Conservation (phyloP, 495 filamentous ascomycete species). For the Lasiosphaeria ovina region DNA sequence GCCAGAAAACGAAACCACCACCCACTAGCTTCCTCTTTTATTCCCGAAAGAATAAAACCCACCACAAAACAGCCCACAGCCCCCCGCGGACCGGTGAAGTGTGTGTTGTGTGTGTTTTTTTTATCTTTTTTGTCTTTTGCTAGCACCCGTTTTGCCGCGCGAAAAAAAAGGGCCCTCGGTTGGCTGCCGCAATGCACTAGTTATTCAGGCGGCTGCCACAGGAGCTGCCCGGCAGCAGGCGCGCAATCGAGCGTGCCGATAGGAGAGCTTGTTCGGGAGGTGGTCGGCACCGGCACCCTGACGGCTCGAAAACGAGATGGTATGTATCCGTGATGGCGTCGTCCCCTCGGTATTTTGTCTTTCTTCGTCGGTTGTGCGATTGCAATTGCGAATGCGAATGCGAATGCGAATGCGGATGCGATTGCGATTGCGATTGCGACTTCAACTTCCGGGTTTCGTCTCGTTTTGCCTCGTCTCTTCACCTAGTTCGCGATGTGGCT, state of each 20-base stretch:
- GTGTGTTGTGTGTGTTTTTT: neutral
- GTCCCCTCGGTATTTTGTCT: neutral
- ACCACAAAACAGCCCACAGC: no score
- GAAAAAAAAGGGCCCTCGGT: neutral
- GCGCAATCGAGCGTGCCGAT: constrained; percentile 14
- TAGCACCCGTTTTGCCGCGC: neutral
- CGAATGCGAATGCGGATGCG: no score
- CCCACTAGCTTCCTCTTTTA: no score
- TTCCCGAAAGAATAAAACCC: no score
- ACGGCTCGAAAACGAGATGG: constrained; percentile 19
- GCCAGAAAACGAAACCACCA: no score
- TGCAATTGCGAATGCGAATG: no score
- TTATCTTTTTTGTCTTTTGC: neutral
- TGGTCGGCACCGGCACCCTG: neutral
- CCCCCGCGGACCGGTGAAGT: no score
- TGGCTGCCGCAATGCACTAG: constrained; percentile 33
- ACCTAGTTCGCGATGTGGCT: no score
- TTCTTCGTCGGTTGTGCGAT: no score
- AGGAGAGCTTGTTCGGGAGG: neutral
- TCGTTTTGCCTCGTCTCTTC: no score
- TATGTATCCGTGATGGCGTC: constrained; percentile 11
- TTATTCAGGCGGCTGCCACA: constrained; percentile 26
- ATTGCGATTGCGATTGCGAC: no score
- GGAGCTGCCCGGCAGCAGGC: constrained; percentile 21
- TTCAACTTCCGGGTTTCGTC: no score